Base-by-base conservation (phyloP, 768 basidiomycete species). In the Pholiota microspora region DNA sequence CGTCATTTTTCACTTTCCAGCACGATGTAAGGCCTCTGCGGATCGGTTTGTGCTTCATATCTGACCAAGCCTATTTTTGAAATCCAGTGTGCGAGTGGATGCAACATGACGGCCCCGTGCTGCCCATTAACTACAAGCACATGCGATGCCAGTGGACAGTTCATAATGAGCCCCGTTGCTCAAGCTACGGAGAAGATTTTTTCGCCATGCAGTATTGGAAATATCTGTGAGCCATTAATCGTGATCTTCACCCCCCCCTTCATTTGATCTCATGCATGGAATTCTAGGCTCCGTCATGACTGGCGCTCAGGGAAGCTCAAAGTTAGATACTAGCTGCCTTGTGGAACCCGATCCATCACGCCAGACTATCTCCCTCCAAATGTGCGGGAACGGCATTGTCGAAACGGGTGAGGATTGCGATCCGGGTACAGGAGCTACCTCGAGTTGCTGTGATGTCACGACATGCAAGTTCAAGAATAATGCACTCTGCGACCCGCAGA, bases 381-480 rank as follows among this genome's bases (percentile, higher is more conserved):
- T 86, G 85, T 89, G 87, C 63, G 88, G 89, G 24, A 92, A 92
- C 68, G 90, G 90, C 47, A 91, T 92, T 57, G 84, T 90, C 49
- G 89, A 91, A 65, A 67, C 62, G 0, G 92, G 90, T 27, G 93
- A 96, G 72, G 88, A 94, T 34, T 94, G 93, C 66, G 92, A 96
- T 69, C 92, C 92, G 0, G 89, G 89, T 27, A 61, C 66, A 31
- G 85, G 82, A 50, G 64, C 75, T 9, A 72, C 73, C 38, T 84
- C 84, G 4, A 70, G 78, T 2, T 94, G 92, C 72, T 94, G 92
- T 73, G 83, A 94, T 69, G 59, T 81, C 3, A 61, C 72, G 18
- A 87, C 85, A 8, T 92, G 89, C 76, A 89, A 89, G 70, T 90
- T 93, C 76, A 80, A 65, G 45, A 58, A 69, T 23, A 82, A 81